These are phyloP conservation scores for Scheffersomyces titani DNA, from an alignment of 1,139 yeast genomes.

Conservation along the genomic window DNA sequence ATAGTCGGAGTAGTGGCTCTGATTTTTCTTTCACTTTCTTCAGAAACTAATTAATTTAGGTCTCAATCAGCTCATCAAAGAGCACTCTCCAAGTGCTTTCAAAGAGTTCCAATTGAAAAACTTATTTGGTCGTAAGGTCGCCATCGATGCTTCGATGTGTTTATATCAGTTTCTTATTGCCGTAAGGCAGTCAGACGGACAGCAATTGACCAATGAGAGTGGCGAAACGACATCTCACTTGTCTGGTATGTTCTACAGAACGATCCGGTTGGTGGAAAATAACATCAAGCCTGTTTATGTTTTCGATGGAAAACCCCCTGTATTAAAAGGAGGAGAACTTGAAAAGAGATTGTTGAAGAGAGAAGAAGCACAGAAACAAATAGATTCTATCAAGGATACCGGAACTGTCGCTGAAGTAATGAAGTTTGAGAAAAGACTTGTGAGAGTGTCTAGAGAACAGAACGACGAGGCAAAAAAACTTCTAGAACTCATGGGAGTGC, in stretches of 20 bases:
- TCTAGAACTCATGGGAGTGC: constrained; percentile 89
- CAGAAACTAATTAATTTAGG: constrained; percentile 42
- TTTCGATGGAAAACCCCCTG: constrained; percentile 95
- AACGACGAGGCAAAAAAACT: constrained; percentile 90
- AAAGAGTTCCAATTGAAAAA: constrained; percentile 79
- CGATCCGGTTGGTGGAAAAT: constrained; percentile 82
- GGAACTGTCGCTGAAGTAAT: constrained; percentile 78
- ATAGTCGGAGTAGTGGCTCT: neutral
- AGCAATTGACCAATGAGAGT: constrained; percentile 78
- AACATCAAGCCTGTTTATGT: constrained; percentile 96
- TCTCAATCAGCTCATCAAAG: constrained; percentile 75
- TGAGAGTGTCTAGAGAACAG: constrained; percentile 83
- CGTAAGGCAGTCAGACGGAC: constrained; percentile 97
- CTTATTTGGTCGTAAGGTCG: constrained; percentile 91
- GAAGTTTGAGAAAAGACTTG: constrained; percentile 83
- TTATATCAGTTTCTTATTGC: constrained; percentile 93
- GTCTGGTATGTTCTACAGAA: constrained; percentile 94
- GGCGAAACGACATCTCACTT: constrained; percentile 96
- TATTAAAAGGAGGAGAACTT: constrained; percentile 87
- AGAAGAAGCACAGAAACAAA: constrained; percentile 78
- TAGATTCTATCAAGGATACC: constrained; percentile 73
- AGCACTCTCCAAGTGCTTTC: constrained; percentile 84
- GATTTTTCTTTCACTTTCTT: neutral
- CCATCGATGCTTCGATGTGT: constrained; percentile 90
- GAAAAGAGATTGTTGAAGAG: constrained; percentile 80